These are phyloP conservation scores for Hebeloma cylindrosporum DNA, from an alignment of 768 basidiomycete genomes.

Conservation along the genomic window DNA sequence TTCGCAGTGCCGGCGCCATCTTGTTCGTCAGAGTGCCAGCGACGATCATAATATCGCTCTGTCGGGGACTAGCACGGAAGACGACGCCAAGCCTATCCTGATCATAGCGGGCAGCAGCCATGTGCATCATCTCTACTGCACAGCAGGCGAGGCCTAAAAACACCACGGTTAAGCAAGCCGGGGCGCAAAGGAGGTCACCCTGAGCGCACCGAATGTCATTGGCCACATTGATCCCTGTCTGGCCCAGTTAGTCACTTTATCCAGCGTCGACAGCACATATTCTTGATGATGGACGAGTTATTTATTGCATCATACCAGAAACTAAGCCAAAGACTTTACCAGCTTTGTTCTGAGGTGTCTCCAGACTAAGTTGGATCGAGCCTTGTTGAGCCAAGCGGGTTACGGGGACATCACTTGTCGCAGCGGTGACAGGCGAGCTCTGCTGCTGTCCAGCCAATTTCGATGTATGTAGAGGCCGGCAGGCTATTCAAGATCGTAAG, in stretches of 20 bases:
- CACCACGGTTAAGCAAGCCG: constrained; percentile 6
- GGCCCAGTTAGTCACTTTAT: constrained; percentile 98
- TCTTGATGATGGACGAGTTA: constrained; percentile 45
- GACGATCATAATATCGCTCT: constrained; percentile 98
- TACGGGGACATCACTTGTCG: constrained; percentile 52
- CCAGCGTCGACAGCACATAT: constrained; percentile 93
- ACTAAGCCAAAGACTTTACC: constrained; percentile 59
- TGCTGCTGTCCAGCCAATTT: constrained; percentile 35
- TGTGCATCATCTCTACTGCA: constrained; percentile 99
- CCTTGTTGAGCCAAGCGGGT: constrained; percentile 74
- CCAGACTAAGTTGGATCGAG: constrained; percentile 82
- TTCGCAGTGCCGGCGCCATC: constrained; percentile 97
- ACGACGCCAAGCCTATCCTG: constrained; percentile 97
- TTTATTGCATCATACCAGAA: background rate
- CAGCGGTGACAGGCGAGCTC: constrained; percentile 31
- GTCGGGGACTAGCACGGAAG: constrained; percentile 98
- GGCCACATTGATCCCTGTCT: constrained; percentile 99
- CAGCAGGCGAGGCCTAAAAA: constrained; percentile 90
- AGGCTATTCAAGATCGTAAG: constrained; percentile 31
- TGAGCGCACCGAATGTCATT: constrained; percentile 83
- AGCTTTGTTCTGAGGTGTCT: constrained; percentile 87
- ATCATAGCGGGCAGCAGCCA: constrained; percentile 98
- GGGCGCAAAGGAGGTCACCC: constrained; percentile 2
- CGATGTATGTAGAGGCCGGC: constrained; percentile 59
- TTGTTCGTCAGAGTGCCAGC: constrained; percentile 99